Conservation (phyloP, 2,329 filamentous ascomycete genomes). For the Trichophyton benhamiae region DNA sequence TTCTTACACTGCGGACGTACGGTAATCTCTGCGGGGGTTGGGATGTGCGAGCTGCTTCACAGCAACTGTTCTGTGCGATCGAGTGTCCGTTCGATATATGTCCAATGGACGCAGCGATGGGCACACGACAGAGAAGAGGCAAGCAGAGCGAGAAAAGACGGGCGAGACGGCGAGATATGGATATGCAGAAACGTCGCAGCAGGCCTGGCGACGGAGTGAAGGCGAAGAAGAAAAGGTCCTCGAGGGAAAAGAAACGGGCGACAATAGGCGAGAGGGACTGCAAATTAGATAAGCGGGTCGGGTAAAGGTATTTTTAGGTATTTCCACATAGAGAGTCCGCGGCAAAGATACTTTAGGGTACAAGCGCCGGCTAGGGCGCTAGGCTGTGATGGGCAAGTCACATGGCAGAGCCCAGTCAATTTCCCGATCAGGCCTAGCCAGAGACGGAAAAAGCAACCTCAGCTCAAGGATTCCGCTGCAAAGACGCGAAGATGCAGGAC, state of each 20-base stretch:
- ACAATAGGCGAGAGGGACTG: conserved; percentile 2
- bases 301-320: neutral
- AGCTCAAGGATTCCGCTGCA: neutral
- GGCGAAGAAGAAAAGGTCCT: neutral
- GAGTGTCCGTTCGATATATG: neutral
- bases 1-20: neutral
- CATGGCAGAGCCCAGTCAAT: neutral
- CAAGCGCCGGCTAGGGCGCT: neutral
- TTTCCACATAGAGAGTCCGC: neutral
- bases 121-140: neutral
- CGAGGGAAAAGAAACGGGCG: neutral
- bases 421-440: neutral
- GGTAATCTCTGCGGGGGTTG: neutral
- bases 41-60: neutral
- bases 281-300: neutral
- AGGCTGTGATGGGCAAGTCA: neutral
- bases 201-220: neutral
- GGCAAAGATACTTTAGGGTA: neutral
- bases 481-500: neutral
- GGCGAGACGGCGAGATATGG: neutral
- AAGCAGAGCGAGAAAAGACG: neutral
- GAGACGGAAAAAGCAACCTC: neutral
- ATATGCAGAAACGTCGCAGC: neutral
- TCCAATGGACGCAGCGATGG: neutral
- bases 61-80: neutral